Evolutionary conservation across 2,329 filamentous ascomycete species (phyloP).

Genomic region (Hymenoscyphus salicellus): DNA sequence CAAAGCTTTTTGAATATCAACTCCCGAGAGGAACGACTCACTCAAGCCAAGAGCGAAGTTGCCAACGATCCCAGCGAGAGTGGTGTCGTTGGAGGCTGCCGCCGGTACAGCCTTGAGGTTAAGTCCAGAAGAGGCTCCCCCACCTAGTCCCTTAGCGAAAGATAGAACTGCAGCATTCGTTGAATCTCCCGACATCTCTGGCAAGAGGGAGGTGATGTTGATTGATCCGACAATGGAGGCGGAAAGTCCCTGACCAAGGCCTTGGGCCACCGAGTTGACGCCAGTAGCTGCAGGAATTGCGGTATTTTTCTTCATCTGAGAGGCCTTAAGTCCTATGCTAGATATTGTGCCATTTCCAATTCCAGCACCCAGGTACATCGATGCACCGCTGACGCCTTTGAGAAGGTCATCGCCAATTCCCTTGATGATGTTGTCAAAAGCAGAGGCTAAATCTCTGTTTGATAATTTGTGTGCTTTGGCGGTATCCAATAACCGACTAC

Average conservation of each 20-base stretch:
- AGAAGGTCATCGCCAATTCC: neutral
- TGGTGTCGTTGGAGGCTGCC: neutral
- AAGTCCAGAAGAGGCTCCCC: conserved; percentile 15
- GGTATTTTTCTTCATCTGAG: conserved; percentile 7
- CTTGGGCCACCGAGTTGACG: conserved; percentile 12
- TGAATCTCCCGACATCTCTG: neutral
- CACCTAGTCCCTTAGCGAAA: neutral
- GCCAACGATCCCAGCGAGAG: too few species aligned
- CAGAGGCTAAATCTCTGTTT: conserved; percentile 12
- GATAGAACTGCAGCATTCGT: conserved; percentile 1
- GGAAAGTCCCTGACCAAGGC: conserved; percentile 13
- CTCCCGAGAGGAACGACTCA: too few species aligned
- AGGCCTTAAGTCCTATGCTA: neutral
- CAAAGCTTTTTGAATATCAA: too few species aligned
- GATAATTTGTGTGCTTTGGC: neutral
- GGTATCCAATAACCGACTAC: too few species aligned
- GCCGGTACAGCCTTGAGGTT: conserved; percentile 8
- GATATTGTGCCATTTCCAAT: conserved; percentile 16
- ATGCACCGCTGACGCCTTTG: conserved; percentile 4
- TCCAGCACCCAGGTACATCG: conserved; percentile 15
- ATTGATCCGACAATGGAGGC: conserved; percentile 16
- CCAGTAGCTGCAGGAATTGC: conserved; percentile 12
- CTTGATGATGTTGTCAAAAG: conserved; percentile 11
- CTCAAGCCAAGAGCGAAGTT: too few species aligned
- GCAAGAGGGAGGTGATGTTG: conserved; percentile 10